A percentile compares a stretch with the other conserved stretches of the same genome.
These are phyloP conservation scores for Nematocida sp. DNA, from an alignment of 371 early-diverging fungal genomes.

Conservation along the genomic window DNA sequence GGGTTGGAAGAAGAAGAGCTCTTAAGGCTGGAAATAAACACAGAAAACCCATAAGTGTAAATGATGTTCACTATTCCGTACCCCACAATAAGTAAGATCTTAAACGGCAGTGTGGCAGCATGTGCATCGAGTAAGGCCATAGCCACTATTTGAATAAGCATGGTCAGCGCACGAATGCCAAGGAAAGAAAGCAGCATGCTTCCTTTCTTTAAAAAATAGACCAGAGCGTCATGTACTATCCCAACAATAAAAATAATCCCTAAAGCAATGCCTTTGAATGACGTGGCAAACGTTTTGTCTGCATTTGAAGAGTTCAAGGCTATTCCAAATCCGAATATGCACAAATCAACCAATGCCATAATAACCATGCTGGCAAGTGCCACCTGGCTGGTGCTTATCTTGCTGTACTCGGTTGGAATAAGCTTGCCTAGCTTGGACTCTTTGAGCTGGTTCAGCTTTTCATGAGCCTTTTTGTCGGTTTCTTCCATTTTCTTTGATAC, in stretches of 20 bases:
- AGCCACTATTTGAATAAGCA: background rate
- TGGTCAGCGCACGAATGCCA: background rate
- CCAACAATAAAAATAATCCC: background rate
- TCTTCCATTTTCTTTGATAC: slow-evolving; percentile 36
- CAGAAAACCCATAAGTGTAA: slow-evolving; percentile 30
- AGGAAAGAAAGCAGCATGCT: slow-evolving; percentile 33
- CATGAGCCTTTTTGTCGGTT: slow-evolving; percentile 43
- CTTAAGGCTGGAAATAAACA: slow-evolving; percentile 35
- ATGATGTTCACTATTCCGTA: background rate
- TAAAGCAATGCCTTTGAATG: background rate
- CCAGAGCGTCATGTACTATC: background rate
- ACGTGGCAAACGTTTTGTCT: background rate
- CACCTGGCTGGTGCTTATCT: slow-evolving; percentile 1
- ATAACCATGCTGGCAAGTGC: slow-evolving; percentile 3
- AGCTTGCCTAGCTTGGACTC: slow-evolving; percentile 33
- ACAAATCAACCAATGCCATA: background rate
- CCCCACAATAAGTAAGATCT: slow-evolving; percentile 3
- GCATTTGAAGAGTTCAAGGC: background rate
- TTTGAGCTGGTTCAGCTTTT: slow-evolving; percentile 15
- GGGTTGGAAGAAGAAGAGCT: background rate
- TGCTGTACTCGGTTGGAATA: slow-evolving; percentile 24
- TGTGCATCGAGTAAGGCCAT: background rate
- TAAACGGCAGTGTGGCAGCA: slow-evolving; percentile 4
- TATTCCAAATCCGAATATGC: slow-evolving; percentile 1
- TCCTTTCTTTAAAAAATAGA: slow-evolving; percentile 15